These are phyloP conservation scores for Pythium brassicae DNA, from an alignment of 352 stramenopile species.

Conservation along the genomic window DNA sequence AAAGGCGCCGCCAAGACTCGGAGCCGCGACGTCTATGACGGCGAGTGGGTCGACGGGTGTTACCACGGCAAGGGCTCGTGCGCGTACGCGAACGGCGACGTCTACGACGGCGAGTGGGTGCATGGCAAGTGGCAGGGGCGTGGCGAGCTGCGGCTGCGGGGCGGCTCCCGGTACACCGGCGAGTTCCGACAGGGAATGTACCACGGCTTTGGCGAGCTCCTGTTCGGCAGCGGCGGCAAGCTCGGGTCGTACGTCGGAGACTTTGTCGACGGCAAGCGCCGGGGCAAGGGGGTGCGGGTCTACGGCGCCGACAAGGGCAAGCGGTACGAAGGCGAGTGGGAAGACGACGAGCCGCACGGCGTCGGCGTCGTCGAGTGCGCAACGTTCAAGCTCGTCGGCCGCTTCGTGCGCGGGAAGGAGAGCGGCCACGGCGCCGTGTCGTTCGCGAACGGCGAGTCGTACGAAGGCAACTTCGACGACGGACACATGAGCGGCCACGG, in stretches of 20 bases:
- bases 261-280: constrained; percentile 43
- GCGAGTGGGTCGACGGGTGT: constrained; percentile 37
- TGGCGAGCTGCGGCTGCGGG: constrained; percentile 37
- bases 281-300: constrained; percentile 56
- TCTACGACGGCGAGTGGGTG: constrained; percentile 69
- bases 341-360: constrained; percentile 50
- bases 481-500: constrained; percentile 49
- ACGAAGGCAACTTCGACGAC: constrained; percentile 53
- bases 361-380: constrained; percentile 48
- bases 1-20: constrained; percentile 32
- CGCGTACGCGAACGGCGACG: constrained; percentile 49
- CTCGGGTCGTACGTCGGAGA: constrained; percentile 61
- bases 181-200: constrained; percentile 45
- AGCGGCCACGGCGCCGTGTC: constrained; percentile 49
- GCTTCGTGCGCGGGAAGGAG: constrained; percentile 47
- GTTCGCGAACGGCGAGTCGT: constrained; percentile 62
- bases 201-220: constrained; percentile 56
- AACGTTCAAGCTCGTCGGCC: constrained; percentile 51
- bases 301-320: constrained; percentile 33
- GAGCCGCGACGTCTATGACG: constrained; percentile 48
- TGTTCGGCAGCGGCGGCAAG: constrained; percentile 35
- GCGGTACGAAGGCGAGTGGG: constrained; percentile 70
- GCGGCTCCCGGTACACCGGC: constrained; percentile 55
- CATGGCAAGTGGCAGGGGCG: constrained; percentile 52
- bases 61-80: constrained; percentile 58